These are phyloP conservation scores for Mycena vulgaris DNA, from an alignment of 768 basidiomycete species.

Conservation along the genomic window DNA sequence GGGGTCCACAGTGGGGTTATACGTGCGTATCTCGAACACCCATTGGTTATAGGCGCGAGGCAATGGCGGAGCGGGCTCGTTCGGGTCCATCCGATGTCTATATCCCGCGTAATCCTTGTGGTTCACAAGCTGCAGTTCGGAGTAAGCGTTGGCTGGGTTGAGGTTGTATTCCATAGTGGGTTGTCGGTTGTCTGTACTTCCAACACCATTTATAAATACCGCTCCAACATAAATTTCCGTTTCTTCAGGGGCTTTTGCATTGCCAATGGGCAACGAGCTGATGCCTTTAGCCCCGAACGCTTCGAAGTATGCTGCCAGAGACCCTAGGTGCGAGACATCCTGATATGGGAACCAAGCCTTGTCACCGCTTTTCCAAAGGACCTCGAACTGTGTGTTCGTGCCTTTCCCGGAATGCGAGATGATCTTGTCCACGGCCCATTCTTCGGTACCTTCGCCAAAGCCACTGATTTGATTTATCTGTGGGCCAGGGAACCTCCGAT, in stretches of 20 bases:
- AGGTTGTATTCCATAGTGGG: background rate
- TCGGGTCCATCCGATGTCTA: background rate
- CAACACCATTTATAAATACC: background rate
- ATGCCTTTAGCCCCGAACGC: background rate
- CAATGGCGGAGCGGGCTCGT: background rate
- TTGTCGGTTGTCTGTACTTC: background rate
- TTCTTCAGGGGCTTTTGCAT: background rate
- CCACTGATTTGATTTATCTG: conserved; percentile 40
- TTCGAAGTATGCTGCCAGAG: conserved; percentile 36
- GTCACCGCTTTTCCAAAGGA: conserved; percentile 40
- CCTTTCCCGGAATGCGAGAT: conserved; percentile 23
- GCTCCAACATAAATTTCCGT: background rate
- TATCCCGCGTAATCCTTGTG: background rate
- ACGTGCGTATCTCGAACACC: background rate
- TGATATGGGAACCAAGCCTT: conserved; percentile 35
- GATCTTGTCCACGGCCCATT: conserved; percentile 46
- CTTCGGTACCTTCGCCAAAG: too few species aligned
- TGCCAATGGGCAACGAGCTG: background rate
- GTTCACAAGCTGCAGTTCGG: background rate
- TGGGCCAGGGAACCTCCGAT: conserved; percentile 46
- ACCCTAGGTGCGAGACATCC: conserved; percentile 26
- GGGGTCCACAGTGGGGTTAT: too few species aligned
- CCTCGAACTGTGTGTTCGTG: conserved; percentile 19
- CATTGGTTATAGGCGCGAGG: background rate
- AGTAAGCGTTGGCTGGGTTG: background rate